Conservation (phyloP, 2,329 filamentous ascomycete genomes). For the Ascochyta pisi region DNA sequence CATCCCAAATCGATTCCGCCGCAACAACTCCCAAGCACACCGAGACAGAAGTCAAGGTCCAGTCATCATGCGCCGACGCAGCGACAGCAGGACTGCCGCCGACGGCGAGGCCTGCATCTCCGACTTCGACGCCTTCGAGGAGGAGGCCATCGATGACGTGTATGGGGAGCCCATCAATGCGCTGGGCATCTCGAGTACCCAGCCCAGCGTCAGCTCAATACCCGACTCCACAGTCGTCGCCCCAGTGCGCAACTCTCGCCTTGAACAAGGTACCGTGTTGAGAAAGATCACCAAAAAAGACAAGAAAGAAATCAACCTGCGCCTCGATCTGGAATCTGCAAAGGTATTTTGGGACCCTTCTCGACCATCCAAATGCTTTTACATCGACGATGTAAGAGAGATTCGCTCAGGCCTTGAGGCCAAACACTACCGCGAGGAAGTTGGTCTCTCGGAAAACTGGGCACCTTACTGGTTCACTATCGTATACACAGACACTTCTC, state of each 20-base stretch:
- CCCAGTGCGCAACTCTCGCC: constrained; percentile 76
- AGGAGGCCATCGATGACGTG: constrained; percentile 57
- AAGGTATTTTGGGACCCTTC: constrained; percentile 88
- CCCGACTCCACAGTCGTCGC: constrained; percentile 59
- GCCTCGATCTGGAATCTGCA: constrained; percentile 81
- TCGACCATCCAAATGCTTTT: constrained; percentile 81
- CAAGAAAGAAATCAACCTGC: constrained; percentile 74
- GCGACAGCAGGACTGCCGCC: constrained; percentile 81
- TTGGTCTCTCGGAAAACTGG: constrained; percentile 70
- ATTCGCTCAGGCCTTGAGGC: constrained; percentile 85
- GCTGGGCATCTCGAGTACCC: constrained; percentile 50
- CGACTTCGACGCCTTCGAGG: constrained; percentile 58
- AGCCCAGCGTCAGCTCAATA: constrained; percentile 44
- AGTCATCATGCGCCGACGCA: constrained; percentile 83
- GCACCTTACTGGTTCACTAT: constrained; percentile 87
- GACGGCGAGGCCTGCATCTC: constrained; percentile 56
- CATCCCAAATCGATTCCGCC: constrained; percentile 72
- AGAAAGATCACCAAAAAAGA: constrained; percentile 87
- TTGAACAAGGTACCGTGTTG: constrained; percentile 80
- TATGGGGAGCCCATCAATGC: constrained; percentile 50
- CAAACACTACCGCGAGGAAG: constrained; percentile 87
- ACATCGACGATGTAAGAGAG: constrained; percentile 94
- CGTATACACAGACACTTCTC: constrained; percentile 80
- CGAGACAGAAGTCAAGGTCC: constrained; percentile 90
- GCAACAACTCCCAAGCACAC: constrained; percentile 75